Percentiles rank a stretch among this genome's conserved stretches.
These are phyloP conservation scores for Ustanciosporium gigantosporum DNA, from an alignment of 1,284 basidiomycete species.

Conservation along the genomic window DNA sequence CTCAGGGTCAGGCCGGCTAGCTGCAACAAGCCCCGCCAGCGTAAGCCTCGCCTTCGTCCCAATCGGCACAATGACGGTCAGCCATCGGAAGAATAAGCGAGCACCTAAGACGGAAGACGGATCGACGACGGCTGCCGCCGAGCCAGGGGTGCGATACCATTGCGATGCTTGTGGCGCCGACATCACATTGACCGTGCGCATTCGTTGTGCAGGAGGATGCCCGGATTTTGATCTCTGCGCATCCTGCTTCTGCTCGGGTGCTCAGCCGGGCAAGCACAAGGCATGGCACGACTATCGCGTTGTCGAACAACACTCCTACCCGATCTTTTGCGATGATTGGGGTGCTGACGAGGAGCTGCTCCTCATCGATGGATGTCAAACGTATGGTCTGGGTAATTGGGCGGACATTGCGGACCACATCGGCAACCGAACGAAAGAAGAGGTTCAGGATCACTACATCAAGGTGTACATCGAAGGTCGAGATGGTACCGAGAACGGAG, in stretches of 20 bases:
- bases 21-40: no score
- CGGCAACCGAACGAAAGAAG: constrained; percentile 90
- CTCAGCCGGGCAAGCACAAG: constrained; percentile 84
- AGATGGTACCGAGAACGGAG: constrained; percentile 47
- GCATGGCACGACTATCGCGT: constrained; percentile 89
- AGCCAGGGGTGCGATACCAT: constrained; percentile 59
- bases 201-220: constrained; percentile 59
- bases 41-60: no score
- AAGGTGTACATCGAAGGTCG: constrained; percentile 72
- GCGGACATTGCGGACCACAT: constrained; percentile 93
- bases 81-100: constrained; percentile 58
- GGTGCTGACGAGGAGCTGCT: constrained; percentile 97
- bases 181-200: constrained; percentile 58
- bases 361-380: constrained; percentile 83
- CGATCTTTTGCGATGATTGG: constrained; percentile 94
- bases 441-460: constrained; percentile 88
- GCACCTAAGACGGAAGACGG: constrained; percentile 50
- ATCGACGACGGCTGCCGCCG: constrained; percentile 46
- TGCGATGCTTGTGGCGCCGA: constrained; percentile 60
- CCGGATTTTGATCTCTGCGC: constrained; percentile 63
- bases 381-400: constrained; percentile 95
- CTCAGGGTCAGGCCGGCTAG: no score
- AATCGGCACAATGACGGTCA: constrained; percentile 59
- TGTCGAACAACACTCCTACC: constrained; percentile 92
- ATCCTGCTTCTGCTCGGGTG: constrained; percentile 85